These are phyloP conservation scores for Magnusiomyces tetraspermus DNA, from an alignment of 1,139 yeast genomes.

Conservation along the genomic window DNA sequence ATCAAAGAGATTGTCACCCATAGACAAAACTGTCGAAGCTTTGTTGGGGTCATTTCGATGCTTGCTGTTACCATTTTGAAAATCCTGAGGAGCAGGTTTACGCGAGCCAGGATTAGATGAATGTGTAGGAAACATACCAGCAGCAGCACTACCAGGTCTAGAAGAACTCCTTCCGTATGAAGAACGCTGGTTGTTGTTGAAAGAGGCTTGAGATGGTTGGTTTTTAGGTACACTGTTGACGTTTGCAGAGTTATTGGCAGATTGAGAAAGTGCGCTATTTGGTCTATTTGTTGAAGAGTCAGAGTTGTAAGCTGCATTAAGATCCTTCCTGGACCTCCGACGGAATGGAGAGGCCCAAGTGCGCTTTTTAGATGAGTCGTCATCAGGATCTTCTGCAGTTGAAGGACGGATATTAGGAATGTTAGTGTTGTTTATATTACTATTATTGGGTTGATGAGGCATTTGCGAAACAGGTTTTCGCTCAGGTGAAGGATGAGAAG, in stretches of 20 bases:
- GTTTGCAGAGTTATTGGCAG: neutral
- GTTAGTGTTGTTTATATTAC: neutral
- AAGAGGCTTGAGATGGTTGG: neutral
- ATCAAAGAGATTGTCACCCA: conserved; percentile 30
- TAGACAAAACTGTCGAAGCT: conserved; percentile 9
- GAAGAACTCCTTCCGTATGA: neutral
- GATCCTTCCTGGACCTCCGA: conserved; percentile 26
- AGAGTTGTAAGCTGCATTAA: conserved; percentile 22
- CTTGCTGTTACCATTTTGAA: neutral
- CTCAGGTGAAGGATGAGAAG: neutral
- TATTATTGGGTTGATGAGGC: neutral
- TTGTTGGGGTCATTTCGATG: neutral
- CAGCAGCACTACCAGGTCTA: neutral
- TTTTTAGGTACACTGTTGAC: conserved; percentile 1
- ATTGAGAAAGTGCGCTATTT: conserved; percentile 2
- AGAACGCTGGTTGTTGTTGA: neutral
- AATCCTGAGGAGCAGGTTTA: neutral
- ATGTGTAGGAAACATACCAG: too few relatives aligned
- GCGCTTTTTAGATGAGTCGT: conserved; percentile 19
- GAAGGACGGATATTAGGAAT: neutral
- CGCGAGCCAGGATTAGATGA: neutral
- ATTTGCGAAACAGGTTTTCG: neutral
- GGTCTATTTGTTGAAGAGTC: conserved; percentile 15
- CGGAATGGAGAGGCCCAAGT: conserved; percentile 37
- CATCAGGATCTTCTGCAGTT: neutral